These are phyloP conservation scores for Ampelomyces quisqualis DNA, from an alignment of 2,329 filamentous ascomycete genomes.

Conservation along the genomic window DNA sequence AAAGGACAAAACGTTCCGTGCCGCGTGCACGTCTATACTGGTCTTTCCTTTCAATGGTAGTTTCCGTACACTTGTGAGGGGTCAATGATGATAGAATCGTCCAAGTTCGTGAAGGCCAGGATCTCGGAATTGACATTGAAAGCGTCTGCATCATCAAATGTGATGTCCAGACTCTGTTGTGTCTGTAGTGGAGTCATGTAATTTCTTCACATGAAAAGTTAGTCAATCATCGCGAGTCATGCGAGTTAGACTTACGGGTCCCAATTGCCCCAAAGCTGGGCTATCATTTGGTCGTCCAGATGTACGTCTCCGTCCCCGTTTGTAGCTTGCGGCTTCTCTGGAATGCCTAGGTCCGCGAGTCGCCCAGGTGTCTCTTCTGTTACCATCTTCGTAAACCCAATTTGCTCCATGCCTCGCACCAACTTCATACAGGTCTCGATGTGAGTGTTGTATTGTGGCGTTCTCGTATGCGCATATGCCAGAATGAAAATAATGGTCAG, in stretches of 20 bases:
- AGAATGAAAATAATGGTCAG: constrained; percentile 41
- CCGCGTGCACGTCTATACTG: not conserved
- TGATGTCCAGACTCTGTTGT: constrained; percentile 37
- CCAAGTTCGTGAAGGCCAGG: constrained; percentile 32
- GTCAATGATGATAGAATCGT: constrained; percentile 35
- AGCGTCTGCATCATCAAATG: constrained; percentile 34
- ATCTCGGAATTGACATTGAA: constrained; percentile 37
- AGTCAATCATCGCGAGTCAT: not conserved
- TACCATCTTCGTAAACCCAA: constrained; percentile 41
- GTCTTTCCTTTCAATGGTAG: constrained; percentile 1
- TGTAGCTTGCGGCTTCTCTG: constrained; percentile 10
- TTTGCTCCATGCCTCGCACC: constrained; percentile 32
- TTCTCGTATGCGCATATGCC: constrained; percentile 35
- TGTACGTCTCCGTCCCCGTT: constrained; percentile 15
- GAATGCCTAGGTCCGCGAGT: constrained; percentile 34
- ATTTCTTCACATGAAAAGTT: constrained; percentile 16
- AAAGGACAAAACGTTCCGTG: too few species aligned
- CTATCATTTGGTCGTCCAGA: constrained; percentile 32
- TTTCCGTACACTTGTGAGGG: constrained; percentile 22
- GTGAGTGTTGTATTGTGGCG: constrained; percentile 27
- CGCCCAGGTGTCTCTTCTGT: constrained; percentile 37
- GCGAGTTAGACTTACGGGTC: constrained; percentile 30
- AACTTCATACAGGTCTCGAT: constrained; percentile 31
- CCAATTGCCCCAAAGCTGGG: constrained; percentile 36
- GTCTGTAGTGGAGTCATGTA: constrained; percentile 38